phyloP scores from a whole-genome alignment of 768 basidiomycete species.

The Rubroboletus pulcherrimus region DNA sequence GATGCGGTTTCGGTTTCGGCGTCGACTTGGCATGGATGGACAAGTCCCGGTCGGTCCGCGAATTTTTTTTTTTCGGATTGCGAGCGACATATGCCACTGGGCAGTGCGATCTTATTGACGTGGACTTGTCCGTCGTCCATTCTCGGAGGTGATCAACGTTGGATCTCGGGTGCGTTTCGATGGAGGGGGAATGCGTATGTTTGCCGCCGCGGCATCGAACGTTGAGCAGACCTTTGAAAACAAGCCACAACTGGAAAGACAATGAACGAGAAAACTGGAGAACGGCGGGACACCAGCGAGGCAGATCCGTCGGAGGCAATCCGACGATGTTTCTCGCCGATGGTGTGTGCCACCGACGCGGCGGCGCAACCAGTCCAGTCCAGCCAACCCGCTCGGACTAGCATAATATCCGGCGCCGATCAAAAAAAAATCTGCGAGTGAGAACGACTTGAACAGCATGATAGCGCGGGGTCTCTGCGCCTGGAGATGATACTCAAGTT shows the following conservation, averaged over 20 bases:
- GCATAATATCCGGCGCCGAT: background rate
- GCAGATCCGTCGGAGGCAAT: background rate
- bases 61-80: background rate
- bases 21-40: background rate
- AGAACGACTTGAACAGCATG: background rate
- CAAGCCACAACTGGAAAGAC: background rate
- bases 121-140: background rate
- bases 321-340: background rate
- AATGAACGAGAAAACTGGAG: no score
- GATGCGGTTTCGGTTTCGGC: background rate
- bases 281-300: no score
- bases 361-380: no score
- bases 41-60: background rate
- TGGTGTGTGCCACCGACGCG: background rate
- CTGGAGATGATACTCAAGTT: background rate
- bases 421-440: background rate
- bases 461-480: background rate
- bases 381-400: background rate
- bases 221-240: background rate
- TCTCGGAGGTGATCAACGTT: background rate
- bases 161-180: background rate
- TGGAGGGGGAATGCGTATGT: no score
- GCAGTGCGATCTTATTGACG: background rate
- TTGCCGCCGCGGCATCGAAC: background rate
- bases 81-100: background rate